phyloP scores from a whole-genome alignment of 1,284 basidiomycete species.

The Cutaneotrichosporon dermatis region DNA sequence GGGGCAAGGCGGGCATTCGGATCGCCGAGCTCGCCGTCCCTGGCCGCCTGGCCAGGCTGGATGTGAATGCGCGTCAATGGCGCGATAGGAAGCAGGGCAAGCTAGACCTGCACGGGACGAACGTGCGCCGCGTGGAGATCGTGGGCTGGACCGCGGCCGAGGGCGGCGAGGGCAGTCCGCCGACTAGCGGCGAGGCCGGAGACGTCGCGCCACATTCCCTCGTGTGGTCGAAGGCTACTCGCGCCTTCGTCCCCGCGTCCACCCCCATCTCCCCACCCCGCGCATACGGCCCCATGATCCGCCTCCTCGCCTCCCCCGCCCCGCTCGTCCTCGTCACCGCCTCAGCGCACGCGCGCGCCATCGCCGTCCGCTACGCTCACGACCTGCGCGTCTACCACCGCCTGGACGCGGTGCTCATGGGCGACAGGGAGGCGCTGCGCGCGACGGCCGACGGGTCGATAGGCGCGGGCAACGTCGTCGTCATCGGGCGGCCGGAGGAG shows the following conservation, averaged over 20 bases:
- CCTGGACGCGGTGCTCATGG: conserved; percentile 61
- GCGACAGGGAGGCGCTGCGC: conserved; percentile 50
- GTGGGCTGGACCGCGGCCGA: background rate
- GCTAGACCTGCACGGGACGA: conserved; percentile 31
- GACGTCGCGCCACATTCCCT: background rate
- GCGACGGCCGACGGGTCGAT: conserved; percentile 20
- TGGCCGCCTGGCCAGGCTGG: conserved; percentile 40
- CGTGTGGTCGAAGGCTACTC: background rate
- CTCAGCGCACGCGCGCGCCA: conserved; percentile 13
- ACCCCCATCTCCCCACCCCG: conserved; percentile 23
- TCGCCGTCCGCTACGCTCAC: conserved; percentile 64
- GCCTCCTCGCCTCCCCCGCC: conserved; percentile 56
- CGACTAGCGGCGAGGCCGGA: background rate
- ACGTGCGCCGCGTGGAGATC: conserved; percentile 33
- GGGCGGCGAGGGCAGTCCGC: background rate
- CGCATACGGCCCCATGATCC: conserved; percentile 59
- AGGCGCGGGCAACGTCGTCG: conserved; percentile 57
- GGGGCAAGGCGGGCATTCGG: conserved; percentile 43
- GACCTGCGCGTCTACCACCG: conserved; percentile 65
- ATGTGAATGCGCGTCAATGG: conserved; percentile 41
- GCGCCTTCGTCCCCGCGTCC: background rate
- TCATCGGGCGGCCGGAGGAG: conserved; percentile 45
- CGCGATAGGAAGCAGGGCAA: background rate
- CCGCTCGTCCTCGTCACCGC: conserved; percentile 56
- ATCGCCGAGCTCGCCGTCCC: conserved; percentile 46